Conservation (phyloP, 2,329 filamentous ascomycete species). For the Mariannaea elegans region DNA sequence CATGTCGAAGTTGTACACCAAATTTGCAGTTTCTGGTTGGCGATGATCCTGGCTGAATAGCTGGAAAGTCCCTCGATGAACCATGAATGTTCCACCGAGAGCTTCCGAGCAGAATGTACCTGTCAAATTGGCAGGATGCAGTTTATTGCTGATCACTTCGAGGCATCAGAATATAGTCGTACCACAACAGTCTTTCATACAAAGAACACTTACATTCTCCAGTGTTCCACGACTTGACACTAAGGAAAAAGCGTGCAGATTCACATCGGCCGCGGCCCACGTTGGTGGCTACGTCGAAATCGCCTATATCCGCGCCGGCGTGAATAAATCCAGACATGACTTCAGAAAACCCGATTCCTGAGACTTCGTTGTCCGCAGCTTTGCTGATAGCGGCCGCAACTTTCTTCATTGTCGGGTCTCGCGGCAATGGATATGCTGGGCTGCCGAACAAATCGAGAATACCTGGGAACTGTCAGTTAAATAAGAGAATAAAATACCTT, state of each 20-base stretch:
- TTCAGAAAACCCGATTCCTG: slow-evolving; percentile 69
- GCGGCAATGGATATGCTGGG: slow-evolving; percentile 56
- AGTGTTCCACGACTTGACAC: slow-evolving; percentile 63
- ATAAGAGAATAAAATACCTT: slow-evolving; percentile 24
- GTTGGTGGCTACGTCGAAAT: slow-evolving; percentile 24
- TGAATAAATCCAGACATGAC: slow-evolving; percentile 72
- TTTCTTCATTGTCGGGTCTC: not conserved
- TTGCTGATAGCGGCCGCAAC: slow-evolving; percentile 10
- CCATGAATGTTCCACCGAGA: slow-evolving; percentile 60
- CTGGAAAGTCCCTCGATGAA: slow-evolving; percentile 65
- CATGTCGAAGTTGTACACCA: slow-evolving; percentile 71
- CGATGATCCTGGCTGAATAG: slow-evolving; percentile 65
- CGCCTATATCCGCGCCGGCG: slow-evolving; percentile 17
- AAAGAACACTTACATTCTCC: slow-evolving; percentile 19
- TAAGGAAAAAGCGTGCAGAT: slow-evolving; percentile 67
- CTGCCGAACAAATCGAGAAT: slow-evolving; percentile 62
- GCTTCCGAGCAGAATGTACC: slow-evolving; percentile 57
- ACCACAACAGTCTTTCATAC: not conserved
- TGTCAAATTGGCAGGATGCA: slow-evolving; percentile 55
- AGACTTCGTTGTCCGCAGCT: slow-evolving; percentile 26
- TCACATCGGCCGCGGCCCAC: slow-evolving; percentile 54
- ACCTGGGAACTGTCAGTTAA: not conserved
- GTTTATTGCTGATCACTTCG: slow-evolving; percentile 41
- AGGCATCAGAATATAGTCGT: slow-evolving; percentile 1
- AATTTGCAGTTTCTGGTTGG: slow-evolving; percentile 64